phyloP scores from a whole-genome alignment of 495 filamentous ascomycete genomes.

The Coniosporium apollinis region DNA sequence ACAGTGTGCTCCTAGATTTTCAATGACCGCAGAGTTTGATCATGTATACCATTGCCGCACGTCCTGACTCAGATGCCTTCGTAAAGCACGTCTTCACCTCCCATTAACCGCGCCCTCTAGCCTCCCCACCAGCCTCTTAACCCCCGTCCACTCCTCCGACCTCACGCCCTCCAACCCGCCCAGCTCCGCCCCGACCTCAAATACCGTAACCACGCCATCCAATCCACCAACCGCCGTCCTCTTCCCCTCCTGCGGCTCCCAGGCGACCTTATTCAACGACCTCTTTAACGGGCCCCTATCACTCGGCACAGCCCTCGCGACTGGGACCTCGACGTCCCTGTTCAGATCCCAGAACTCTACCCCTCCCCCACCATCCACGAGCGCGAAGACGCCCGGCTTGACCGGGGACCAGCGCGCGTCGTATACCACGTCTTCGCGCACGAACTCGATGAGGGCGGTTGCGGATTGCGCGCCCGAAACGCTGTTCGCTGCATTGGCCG shows the following conservation, averaged over 20 bases:
- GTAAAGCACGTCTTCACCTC: no score
- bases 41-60: no score
- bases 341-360: constrained; percentile 94
- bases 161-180: constrained; percentile 62
- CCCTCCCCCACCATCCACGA: constrained; percentile 85
- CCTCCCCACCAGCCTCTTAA: constrained; percentile 69
- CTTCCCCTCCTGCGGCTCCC: constrained; percentile 80
- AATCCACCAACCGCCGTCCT: constrained; percentile 75
- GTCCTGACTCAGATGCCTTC: no score
- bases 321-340: constrained; percentile 78
- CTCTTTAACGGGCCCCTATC: constrained; percentile 34
- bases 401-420: constrained; percentile 87
- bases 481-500: constrained; percentile 37
- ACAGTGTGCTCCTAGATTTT: no score
- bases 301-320: constrained; percentile 53
- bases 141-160: constrained; percentile 76
- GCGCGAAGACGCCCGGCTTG: constrained; percentile 80
- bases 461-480: constrained; percentile 23
- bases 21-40: no score
- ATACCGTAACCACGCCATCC: constrained; percentile 76
- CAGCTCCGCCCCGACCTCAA: constrained; percentile 78
- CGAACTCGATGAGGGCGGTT: constrained; percentile 73
- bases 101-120: no score
- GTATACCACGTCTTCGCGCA: constrained; percentile 89
- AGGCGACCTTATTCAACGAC: constrained; percentile 71